phyloP scores from a whole-genome alignment of 306 rosid genomes.

The Lagenaria siceraria region DNA sequence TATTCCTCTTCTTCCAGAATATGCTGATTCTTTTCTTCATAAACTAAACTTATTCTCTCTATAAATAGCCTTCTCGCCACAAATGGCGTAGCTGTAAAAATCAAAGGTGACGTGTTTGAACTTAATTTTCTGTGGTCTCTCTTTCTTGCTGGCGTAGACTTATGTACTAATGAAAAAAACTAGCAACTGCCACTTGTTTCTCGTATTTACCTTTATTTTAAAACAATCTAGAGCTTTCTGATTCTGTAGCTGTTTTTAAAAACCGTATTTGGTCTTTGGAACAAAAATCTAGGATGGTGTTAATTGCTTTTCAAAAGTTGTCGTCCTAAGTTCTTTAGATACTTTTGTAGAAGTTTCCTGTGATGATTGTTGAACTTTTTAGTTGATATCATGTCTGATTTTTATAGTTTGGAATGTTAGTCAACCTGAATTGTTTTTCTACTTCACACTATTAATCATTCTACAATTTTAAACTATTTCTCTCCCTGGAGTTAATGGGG shows the following conservation, averaged over 20 bases:
- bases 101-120: background rate
- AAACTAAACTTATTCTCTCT: background rate
- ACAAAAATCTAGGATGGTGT: background rate
- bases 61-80: background rate
- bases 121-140: background rate
- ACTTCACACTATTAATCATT: background rate
- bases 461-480: background rate
- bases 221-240: background rate
- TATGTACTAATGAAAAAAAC: background rate
- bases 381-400: background rate
- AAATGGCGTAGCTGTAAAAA: background rate
- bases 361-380: background rate
- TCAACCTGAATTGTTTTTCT: background rate
- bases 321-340: background rate
- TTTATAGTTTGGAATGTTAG: background rate
- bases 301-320: background rate
- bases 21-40: background rate
- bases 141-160: background rate
- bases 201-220: background rate
- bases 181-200: background rate
- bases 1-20: background rate
- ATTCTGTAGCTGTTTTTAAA: background rate
- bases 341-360: background rate
- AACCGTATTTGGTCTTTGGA: background rate
- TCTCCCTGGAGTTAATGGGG: background rate